Evolutionary conservation across 257 asterid species (phyloP), one percentile per base, ranked within the genome.

Genomic region (Forsythia suspensa): DNA sequence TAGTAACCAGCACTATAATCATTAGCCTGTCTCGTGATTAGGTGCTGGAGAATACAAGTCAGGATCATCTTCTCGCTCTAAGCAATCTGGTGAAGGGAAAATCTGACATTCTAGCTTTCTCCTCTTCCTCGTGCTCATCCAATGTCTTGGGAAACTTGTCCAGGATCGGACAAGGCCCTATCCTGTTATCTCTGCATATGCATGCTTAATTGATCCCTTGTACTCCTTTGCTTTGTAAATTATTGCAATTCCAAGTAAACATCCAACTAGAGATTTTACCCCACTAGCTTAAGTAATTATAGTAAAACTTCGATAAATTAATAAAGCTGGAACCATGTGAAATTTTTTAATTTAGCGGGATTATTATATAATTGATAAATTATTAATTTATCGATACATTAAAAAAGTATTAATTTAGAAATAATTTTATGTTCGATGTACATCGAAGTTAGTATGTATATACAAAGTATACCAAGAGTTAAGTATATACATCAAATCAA

Each of bases 71-170:
- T 78, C 82, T 90, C 36, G 90, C 91, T 80, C 97, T 77, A 8
- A 96, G 97, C 85, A 94, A 77, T 76, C 88, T 86, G 16, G 99
- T 94, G 85, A 83, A 91, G 8, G 90, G 83, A 8, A 97, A 94
- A 82, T 94, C 96, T 0, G 97, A 97, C 98, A 94, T 96, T 82
- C 73, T 83, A 59, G 76, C 78, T 8, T 76, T 85, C 91, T 94
- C 98, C 82, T 94, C 98, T 84, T 95, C 98, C 71, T 91, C 96
- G 5, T 93, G 87, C 87, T 93, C 96, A 73, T 90, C 91, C 34
- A 40, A 61, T 1, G 94, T 82, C 83, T 89, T 92, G 0, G 98
- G 97, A 81, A 96, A 76, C 76, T 98, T 96, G 84, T 96, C 97
- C 0, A 97, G 99, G 46, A 94, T 75, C 0, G 91, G 97, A 37